A percentile compares a stretch with the other conserved stretches of the same genome.
Conservation (phyloP, 148 eudicot species). For the Euryodendron excelsum region DNA sequence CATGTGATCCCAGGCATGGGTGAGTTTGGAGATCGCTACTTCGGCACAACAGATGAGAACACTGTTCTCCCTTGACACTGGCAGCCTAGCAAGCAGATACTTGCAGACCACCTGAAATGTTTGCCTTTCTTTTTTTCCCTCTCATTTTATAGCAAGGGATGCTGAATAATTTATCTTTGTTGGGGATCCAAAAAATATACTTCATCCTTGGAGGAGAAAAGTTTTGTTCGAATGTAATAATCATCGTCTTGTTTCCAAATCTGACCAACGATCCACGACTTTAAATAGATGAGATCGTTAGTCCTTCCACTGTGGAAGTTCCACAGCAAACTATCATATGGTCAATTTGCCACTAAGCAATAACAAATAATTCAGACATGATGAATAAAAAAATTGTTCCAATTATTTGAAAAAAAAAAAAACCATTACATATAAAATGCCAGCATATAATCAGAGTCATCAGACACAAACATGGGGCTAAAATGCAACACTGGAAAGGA, state of each 20-base stretch:
- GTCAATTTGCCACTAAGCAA: too few relatives aligned
- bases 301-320: too few relatives aligned
- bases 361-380: too few relatives aligned
- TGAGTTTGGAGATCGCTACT: conserved; percentile 66
- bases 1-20: conserved; percentile 74
- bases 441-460: too few relatives aligned
- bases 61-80: neutral
- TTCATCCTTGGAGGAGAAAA: neutral
- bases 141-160: neutral
- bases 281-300: too few relatives aligned
- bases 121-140: neutral
- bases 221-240: neutral
- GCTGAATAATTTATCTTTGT: neutral
- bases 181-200: neutral
- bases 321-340: too few relatives aligned
- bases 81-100: neutral
- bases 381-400: too few relatives aligned
- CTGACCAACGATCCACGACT: too few relatives aligned
- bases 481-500: neutral
- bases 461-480: neutral
- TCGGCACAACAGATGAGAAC: conserved; percentile 52
- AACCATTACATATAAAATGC: too few relatives aligned
- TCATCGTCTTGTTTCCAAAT: too few relatives aligned
- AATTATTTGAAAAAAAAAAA: too few relatives aligned
- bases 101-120: neutral